A percentile compares a stretch with the other conserved stretches of the same genome.
phyloP scores from a whole-genome alignment of 2,329 filamentous ascomycete species.

The Phaeosphaeriaceae sp. region DNA sequence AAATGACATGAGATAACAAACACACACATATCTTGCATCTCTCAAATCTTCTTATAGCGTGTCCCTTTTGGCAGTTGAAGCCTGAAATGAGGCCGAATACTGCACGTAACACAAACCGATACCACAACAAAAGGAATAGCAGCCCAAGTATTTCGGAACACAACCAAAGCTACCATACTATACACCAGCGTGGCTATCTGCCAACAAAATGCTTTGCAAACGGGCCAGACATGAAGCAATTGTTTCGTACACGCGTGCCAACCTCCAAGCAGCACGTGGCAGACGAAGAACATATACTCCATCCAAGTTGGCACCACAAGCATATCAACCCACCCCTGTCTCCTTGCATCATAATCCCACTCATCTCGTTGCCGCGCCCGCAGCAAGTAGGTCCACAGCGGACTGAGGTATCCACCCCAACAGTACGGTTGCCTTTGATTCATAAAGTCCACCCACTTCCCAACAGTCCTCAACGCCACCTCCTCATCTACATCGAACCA shows the following conservation, averaged over 20 bases:
- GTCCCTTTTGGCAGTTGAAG: background rate
- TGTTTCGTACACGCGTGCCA: background rate
- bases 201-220: constrained; percentile 11
- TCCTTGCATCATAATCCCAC: constrained; percentile 4
- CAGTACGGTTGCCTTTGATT: constrained; percentile 13
- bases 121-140: constrained; percentile 13
- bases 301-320: constrained; percentile 8
- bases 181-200: constrained; percentile 13
- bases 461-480: constrained; percentile 8
- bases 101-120: constrained; percentile 7
- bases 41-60: no score
- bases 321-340: constrained; percentile 10
- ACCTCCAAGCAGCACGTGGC: background rate
- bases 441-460: constrained; percentile 20
- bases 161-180: constrained; percentile 3
- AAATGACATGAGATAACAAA: no score
- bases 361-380: background rate
- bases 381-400: constrained; percentile 12
- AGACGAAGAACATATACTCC: background rate
- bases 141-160: constrained; percentile 9
- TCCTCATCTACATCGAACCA: constrained; percentile 12
- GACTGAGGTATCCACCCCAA: constrained; percentile 6
- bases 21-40: no score
- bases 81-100: constrained; percentile 1
- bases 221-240: background rate